Evolutionary conservation across 345 rosid species (phyloP).

Genomic region (Hibiscus syriacus): DNA sequence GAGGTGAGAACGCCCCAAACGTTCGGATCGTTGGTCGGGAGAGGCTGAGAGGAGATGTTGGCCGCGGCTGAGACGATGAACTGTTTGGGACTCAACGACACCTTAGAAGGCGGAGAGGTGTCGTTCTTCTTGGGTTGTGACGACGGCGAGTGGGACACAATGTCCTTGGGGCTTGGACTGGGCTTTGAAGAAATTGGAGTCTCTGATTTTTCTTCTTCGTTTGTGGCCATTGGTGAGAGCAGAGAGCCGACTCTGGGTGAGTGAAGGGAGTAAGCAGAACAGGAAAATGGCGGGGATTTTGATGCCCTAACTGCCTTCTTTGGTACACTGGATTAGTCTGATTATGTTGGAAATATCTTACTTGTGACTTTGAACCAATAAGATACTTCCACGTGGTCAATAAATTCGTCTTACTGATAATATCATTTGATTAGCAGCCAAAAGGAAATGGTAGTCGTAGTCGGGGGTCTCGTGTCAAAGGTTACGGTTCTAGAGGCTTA

Average conservation of each 20-base stretch:
- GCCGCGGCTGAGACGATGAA: constrained; percentile 54
- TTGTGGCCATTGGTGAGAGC: constrained; percentile 26
- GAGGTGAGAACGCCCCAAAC: constrained; percentile 98
- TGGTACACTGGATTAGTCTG: background rate
- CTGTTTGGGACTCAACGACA: constrained; percentile 34
- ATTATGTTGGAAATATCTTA: background rate
- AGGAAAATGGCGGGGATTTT: constrained; percentile 43
- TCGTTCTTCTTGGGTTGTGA: constrained; percentile 24
- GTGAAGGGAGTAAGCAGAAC: background rate
- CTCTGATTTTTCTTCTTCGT: constrained; percentile 23
- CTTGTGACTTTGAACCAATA: background rate
- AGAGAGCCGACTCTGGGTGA: background rate
- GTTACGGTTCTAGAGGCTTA: too few relatives aligned
- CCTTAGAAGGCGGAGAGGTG: constrained; percentile 22
- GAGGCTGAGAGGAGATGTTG: constrained; percentile 61
- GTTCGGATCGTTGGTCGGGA: constrained; percentile 47
- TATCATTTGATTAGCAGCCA: too few relatives aligned
- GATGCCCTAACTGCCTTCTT: constrained; percentile 25
- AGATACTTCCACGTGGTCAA: background rate
- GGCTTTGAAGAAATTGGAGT: constrained; percentile 19
- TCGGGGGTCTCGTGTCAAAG: too few relatives aligned
- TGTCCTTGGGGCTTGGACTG: constrained; percentile 14
- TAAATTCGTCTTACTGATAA: background rate
- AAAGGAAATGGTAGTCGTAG: too few relatives aligned
- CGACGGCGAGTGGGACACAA: constrained; percentile 23